A percentile compares a stretch with the other conserved stretches of the same genome.
phyloP scores from a whole-genome alignment of 129 eudicot genomes.

The Flaveria sonorensis region DNA sequence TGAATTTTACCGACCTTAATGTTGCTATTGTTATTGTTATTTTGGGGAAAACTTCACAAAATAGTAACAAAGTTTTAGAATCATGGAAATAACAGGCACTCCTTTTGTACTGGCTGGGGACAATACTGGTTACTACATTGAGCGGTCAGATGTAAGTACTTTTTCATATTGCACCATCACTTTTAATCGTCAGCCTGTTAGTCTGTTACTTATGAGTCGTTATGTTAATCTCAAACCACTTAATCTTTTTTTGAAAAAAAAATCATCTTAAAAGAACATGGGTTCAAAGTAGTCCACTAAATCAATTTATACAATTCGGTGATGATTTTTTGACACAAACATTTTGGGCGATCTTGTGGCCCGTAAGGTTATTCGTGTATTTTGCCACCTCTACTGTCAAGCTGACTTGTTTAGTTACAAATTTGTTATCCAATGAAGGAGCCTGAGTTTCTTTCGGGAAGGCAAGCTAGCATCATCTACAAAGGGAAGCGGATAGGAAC shows the following conservation, averaged over 20 bases:
- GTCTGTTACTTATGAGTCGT: neutral
- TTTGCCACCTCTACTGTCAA: neutral
- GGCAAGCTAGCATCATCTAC: constrained; percentile 88
- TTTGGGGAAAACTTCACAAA: no score
- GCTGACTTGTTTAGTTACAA: neutral
- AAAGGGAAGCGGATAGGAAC: constrained; percentile 79
- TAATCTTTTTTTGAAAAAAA: neutral
- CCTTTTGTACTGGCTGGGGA: constrained; percentile 62
- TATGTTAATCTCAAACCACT: constrained; percentile 7
- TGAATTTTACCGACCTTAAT: constrained; percentile 10
- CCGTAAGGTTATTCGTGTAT: neutral
- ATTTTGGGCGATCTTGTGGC: neutral
- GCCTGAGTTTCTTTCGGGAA: constrained; percentile 84
- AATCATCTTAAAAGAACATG: neutral
- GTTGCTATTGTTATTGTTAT: neutral
- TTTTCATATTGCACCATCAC: neutral
- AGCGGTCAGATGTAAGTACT: constrained; percentile 62
- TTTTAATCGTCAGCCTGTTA: neutral
- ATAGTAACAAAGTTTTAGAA: no score
- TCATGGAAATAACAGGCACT: constrained; percentile 82
- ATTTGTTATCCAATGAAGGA: constrained; percentile 46
- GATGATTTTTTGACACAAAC: neutral
- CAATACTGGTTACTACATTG: constrained; percentile 73
- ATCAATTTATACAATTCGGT: neutral
- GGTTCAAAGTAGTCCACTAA: neutral